Evolutionary conservation across 1,284 basidiomycete genomes (phyloP).

Genomic region (Cutaneotrichosporon sp.): DNA sequence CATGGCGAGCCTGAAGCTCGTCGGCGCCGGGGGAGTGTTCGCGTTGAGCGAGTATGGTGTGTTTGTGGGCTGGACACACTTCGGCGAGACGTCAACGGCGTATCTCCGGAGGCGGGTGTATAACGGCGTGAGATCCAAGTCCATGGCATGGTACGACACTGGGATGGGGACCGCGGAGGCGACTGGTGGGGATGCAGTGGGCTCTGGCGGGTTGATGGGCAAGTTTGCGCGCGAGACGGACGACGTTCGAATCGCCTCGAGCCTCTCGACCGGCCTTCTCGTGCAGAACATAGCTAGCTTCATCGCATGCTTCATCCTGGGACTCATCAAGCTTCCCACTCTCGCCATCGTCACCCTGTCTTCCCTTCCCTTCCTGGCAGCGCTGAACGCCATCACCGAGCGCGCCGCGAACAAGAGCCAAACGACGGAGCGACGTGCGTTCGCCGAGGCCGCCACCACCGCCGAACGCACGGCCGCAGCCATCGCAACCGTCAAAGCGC

Average conservation of each 20-base stretch:
- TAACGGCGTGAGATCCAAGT: constrained; percentile 65
- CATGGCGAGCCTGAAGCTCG: constrained; percentile 64
- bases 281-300: constrained; percentile 79
- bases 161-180: constrained; percentile 68
- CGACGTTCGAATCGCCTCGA: constrained; percentile 81
- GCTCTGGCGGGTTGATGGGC: constrained; percentile 90
- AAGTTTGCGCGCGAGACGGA: constrained; percentile 92
- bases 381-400: constrained; percentile 75
- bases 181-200: constrained; percentile 62
- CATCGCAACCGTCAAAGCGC: constrained; percentile 92
- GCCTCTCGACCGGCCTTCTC: constrained; percentile 71
- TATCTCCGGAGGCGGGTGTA: constrained; percentile 71
- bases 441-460: constrained; percentile 70
- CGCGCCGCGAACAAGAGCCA: constrained; percentile 63
- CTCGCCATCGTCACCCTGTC: constrained; percentile 90
- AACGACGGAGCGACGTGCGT: constrained; percentile 64
- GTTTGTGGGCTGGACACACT: constrained; percentile 79
- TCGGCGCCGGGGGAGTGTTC: constrained; percentile 68
- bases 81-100: constrained; percentile 76
- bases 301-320: constrained; percentile 74
- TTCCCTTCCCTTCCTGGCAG: constrained; percentile 75
- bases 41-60: constrained; percentile 72
- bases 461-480: constrained; percentile 74
- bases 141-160: constrained; percentile 83
- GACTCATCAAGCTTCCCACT: constrained; percentile 73